Evolutionary conservation across 306 rosid genomes (phyloP).

Genomic region (Prunus persica): DNA sequence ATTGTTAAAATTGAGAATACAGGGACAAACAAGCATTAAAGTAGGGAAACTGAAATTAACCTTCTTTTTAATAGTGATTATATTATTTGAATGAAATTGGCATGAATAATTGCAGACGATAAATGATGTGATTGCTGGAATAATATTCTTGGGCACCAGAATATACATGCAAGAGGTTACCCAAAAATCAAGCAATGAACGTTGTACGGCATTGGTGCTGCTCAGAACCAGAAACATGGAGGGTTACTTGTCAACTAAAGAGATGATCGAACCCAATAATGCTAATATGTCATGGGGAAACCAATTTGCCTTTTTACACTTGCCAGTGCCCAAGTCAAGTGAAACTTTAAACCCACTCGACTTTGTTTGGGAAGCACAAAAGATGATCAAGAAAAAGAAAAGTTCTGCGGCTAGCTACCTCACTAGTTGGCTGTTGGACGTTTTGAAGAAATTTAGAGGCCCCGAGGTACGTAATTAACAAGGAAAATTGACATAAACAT

Average conservation of each 20-base stretch:
- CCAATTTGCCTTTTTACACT: conserved; percentile 35
- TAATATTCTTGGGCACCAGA: conserved; percentile 41
- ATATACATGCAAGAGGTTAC: conserved; percentile 46
- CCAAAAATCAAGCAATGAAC: conserved; percentile 31
- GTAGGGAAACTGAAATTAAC: too few relatives aligned
- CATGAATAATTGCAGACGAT: conserved; percentile 23
- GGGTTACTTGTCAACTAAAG: conserved; percentile 42
- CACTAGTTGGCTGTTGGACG: conserved; percentile 34
- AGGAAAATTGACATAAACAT: too few relatives aligned
- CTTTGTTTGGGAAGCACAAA: conserved; percentile 37
- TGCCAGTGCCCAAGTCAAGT: conserved; percentile 43
- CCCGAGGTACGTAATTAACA: conserved; percentile 27
- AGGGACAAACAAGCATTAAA: too few relatives aligned
- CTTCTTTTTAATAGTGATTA: too few relatives aligned
- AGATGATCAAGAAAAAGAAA: conserved; percentile 41
- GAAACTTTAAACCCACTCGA: conserved; percentile 32
- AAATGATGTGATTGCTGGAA: conserved; percentile 52
- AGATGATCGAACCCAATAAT: conserved; percentile 33
- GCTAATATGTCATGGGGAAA: conserved; percentile 39
- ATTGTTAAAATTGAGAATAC: too few relatives aligned
- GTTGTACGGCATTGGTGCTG: conserved; percentile 48
- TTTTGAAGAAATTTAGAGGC: conserved; percentile 43
- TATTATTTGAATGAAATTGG: too few relatives aligned
- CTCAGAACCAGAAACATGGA: conserved; percentile 49
- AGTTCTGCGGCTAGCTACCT: conserved; percentile 37